A percentile compares a stretch with the other conserved stretches of the same genome.
phyloP scores from a whole-genome alignment of 805 yeast species.

The Starmerella bombicola region DNA sequence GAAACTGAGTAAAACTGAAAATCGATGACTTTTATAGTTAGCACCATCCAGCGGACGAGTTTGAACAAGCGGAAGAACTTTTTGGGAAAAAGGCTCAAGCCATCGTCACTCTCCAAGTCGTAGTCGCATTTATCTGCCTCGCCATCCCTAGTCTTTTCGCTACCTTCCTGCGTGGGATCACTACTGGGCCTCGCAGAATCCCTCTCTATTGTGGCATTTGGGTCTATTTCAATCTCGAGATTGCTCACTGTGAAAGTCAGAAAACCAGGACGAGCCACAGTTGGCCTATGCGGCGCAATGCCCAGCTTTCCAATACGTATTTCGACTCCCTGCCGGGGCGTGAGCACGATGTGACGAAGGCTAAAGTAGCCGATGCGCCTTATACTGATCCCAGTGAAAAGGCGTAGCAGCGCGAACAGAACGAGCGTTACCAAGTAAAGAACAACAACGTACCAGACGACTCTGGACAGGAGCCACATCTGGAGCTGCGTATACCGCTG shows the following conservation, averaged over 20 bases:
- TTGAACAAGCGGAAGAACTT: conserved; percentile 4
- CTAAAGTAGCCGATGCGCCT: conserved; percentile 33
- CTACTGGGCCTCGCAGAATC: conserved; percentile 2
- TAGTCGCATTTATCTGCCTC: not conserved
- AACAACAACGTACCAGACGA: conserved; percentile 17
- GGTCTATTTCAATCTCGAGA: conserved; percentile 27
- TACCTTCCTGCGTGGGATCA: not conserved
- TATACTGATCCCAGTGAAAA: conserved; percentile 33
- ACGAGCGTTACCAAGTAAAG: conserved; percentile 29
- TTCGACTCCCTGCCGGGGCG: conserved; percentile 29
- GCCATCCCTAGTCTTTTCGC: not conserved
- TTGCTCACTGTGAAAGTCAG: conserved; percentile 27
- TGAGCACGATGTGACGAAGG: conserved; percentile 28
- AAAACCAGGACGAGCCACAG: conserved; percentile 33
- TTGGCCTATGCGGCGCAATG: conserved; percentile 31
- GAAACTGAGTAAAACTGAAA: conserved; percentile 23
- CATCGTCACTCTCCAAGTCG: not conserved
- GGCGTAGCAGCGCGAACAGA: conserved; percentile 30
- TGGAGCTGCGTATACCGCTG: conserved; percentile 21
- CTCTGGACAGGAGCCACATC: conserved; percentile 21
- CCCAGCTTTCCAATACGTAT: conserved; percentile 30
- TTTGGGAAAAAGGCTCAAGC: conserved; percentile 19
- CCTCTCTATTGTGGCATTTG: conserved; percentile 10
- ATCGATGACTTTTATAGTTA: conserved; percentile 24
- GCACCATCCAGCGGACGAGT: conserved; percentile 19